phyloP scores from a whole-genome alignment of 345 rosid genomes.

The Boechera divaricarpa region DNA sequence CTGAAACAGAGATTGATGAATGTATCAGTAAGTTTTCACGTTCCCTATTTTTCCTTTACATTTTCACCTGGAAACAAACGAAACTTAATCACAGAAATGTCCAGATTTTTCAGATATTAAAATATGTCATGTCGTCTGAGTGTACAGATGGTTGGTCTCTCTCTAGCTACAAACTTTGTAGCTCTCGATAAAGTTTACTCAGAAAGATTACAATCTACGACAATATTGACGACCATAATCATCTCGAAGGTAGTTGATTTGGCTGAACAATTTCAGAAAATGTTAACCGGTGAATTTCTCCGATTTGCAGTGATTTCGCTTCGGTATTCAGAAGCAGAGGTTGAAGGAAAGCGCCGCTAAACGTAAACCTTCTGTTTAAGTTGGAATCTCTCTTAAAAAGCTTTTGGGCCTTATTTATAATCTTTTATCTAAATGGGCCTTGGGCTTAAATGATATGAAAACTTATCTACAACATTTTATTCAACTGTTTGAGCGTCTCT shows the following conservation, averaged over 20 bases:
- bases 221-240: too few relatives aligned
- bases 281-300: background rate
- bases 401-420: slow-evolving; percentile 13
- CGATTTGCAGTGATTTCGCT: background rate
- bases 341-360: background rate
- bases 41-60: background rate
- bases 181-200: too few relatives aligned
- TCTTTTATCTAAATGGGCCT: background rate
- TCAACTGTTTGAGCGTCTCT: background rate
- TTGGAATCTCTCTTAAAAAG: background rate
- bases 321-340: background rate
- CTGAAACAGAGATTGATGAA: background rate
- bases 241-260: too few relatives aligned
- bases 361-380: background rate
- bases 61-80: background rate
- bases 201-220: too few relatives aligned
- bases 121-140: too few relatives aligned
- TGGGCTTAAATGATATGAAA: background rate
- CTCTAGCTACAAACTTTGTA: too few relatives aligned
- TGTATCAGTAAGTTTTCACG: slow-evolving; percentile 27
- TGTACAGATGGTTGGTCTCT: too few relatives aligned
- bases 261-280: background rate
- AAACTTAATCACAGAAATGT: background rate
- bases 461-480: background rate
- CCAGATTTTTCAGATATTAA: background rate